A percentile compares a stretch with the other conserved stretches of the same genome.
These are phyloP conservation scores for Botrytis paeoniae DNA, from an alignment of 2,329 filamentous ascomycete genomes.

Conservation along the genomic window DNA sequence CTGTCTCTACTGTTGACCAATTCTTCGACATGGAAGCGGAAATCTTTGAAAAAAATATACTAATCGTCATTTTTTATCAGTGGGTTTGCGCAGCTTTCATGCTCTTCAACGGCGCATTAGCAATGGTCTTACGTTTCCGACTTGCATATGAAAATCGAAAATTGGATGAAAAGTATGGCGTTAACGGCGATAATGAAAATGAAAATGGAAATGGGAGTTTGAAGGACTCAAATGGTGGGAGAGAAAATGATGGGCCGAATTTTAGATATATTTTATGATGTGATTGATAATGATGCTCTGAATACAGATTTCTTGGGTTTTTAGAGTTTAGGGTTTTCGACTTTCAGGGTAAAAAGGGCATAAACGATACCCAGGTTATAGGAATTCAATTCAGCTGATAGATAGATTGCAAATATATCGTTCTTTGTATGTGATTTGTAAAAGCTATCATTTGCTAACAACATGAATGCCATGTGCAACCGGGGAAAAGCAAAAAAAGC, in stretches of 20 bases:
- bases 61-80: slow-evolving; percentile 13
- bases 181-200: slow-evolving; percentile 10
- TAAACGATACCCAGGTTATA: slow-evolving; percentile 4
- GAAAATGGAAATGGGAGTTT: not conserved
- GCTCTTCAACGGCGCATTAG: slow-evolving; percentile 55
- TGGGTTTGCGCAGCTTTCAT: slow-evolving; percentile 61
- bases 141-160: slow-evolving; percentile 60
- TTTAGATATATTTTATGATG: slow-evolving; percentile 15
- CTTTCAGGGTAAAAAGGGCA: not conserved
- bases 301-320: not conserved
- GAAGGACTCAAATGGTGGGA: not conserved
- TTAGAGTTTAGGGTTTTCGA: not conserved
- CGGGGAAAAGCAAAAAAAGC: not conserved
- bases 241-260: slow-evolving; percentile 5
- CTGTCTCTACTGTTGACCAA: not conserved
- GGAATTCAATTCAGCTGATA: not conserved
- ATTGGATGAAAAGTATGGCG: slow-evolving; percentile 47
- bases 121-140: slow-evolving; percentile 50
- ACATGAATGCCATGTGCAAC: not conserved
- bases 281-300: not conserved
- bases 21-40: not conserved
- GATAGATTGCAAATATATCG: not conserved
- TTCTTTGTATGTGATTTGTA: not conserved
- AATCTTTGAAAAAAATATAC: not conserved
- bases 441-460: not conserved